A percentile compares a stretch with the other conserved stretches of the same genome.
phyloP scores from a whole-genome alignment of 2,329 filamentous ascomycete species.

The Piedraia hortae region DNA sequence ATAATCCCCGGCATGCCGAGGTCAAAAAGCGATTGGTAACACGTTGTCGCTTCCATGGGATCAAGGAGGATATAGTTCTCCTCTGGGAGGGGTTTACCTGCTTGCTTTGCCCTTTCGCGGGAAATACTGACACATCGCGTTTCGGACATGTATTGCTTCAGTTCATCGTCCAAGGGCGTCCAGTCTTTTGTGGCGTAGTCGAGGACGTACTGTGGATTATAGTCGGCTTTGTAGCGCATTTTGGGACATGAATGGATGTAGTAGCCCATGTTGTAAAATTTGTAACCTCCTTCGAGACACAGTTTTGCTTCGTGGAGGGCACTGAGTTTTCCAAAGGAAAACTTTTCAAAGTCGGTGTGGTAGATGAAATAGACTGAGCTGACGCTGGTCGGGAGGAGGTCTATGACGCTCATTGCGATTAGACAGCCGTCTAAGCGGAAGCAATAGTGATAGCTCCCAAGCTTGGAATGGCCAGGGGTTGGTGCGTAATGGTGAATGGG shows the following conservation, averaged over 20 bases:
- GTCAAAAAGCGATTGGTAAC: slow-evolving; percentile 25
- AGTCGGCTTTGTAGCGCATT: slow-evolving; percentile 68
- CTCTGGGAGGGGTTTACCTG: slow-evolving; percentile 3
- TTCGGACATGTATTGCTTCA: slow-evolving; percentile 20
- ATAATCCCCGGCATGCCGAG: slow-evolving; percentile 41
- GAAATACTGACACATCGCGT: slow-evolving; percentile 26
- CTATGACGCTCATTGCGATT: slow-evolving; percentile 49
- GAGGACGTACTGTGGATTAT: slow-evolving; percentile 43
- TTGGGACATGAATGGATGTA: slow-evolving; percentile 62
- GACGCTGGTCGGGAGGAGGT: slow-evolving; percentile 48
- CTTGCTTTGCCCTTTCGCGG: slow-evolving; percentile 7
- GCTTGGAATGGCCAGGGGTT: slow-evolving; percentile 16
- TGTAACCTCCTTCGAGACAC: slow-evolving; percentile 39
- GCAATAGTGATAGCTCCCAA: slow-evolving; percentile 60
- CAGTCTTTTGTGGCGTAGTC: slow-evolving; percentile 25
- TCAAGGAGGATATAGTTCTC: slow-evolving; percentile 4
- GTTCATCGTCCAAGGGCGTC: slow-evolving; percentile 10
- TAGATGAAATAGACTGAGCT: slow-evolving; percentile 70
- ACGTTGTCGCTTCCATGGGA: slow-evolving; percentile 12
- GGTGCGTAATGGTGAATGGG: slow-evolving; percentile 24
- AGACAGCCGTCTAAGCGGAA: slow-evolving; percentile 51
- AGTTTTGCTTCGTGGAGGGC: slow-evolving; percentile 46
- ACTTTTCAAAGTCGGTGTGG: slow-evolving; percentile 41
- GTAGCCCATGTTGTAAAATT: slow-evolving; percentile 60
- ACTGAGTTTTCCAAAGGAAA: slow-evolving; percentile 46